Evolutionary conservation across 345 rosid species (phyloP), one percentile per base, ranked within the genome.

Genomic region (Citrus reticulata): DNA sequence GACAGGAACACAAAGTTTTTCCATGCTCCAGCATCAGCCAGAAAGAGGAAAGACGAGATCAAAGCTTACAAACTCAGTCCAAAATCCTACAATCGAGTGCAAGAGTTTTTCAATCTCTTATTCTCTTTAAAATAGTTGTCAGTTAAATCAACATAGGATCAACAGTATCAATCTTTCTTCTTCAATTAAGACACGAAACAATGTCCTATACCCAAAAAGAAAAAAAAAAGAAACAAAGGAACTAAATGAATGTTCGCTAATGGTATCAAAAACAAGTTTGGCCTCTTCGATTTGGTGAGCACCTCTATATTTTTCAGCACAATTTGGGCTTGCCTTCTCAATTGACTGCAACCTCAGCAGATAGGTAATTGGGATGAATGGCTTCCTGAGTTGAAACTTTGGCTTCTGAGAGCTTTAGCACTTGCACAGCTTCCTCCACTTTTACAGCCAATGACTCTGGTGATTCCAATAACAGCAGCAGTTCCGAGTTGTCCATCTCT

Each of bases 401-500:
- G 84, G 2, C 51, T 46, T 46, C 51, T 46, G 94, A 80, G 73
- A 85, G 83, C 90, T 89, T 90, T 14, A 46, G 51, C 17, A 46
- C 51, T 46, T 46, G 51, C 17, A 46, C 84, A 19, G 96, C 96
- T 86, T 92, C 98, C n/a, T 88, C 83, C 42, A 92, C 93, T 79
- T 86, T 91, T 39, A 82, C 78, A 32, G 92, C 80, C 65, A 93
- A 75, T 13, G 86, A 78, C 61, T 90, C 89, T 0, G 94, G 92
- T 4, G 98, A 89, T 75, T 93, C 90, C 59, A 93, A 51, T 57
- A 93, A 74, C 73, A 86, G 81, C 5, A 91, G 85, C 81, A 92
- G 80, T 66, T 93, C 95, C 4, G 94, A 72, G 46, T 87, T 87
- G 85, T 90, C 96, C 96, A 89, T 90, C 87, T 90, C 93, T 79